These are phyloP conservation scores for Daldinia caldariorum DNA, from an alignment of 495 filamentous ascomycete species.

Conservation along the genomic window DNA sequence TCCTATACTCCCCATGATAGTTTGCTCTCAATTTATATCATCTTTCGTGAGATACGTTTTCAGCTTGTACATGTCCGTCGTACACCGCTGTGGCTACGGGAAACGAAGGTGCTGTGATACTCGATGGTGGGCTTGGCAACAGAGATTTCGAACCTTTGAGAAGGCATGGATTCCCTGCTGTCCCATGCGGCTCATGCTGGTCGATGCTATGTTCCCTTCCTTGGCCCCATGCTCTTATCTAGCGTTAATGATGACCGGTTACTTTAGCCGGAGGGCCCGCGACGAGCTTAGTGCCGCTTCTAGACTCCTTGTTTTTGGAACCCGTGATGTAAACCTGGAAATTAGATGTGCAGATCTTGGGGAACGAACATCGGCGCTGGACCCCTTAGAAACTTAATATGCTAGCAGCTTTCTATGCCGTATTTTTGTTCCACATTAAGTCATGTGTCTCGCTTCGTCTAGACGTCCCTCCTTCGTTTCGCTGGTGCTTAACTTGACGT, in stretches of 20 bases:
- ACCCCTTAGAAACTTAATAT: slow-evolving; percentile 33
- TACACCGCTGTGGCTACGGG: slow-evolving; percentile 30
- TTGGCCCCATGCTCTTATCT: slow-evolving; percentile 35
- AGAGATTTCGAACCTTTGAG: slow-evolving; percentile 26
- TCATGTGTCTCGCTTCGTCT: slow-evolving; percentile 37
- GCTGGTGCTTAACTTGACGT: slow-evolving; percentile 39
- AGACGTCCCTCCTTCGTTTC: slow-evolving; percentile 27
- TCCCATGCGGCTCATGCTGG: slow-evolving; percentile 40
- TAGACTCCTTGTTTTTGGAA: slow-evolving; percentile 36
- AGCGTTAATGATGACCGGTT: slow-evolving; percentile 32
- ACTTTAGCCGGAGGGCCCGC: slow-evolving; percentile 36
- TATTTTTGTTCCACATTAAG: slow-evolving; percentile 38
- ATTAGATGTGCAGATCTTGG: slow-evolving; percentile 38
- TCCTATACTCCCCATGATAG: not conserved
- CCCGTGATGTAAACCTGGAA: slow-evolving; percentile 33
- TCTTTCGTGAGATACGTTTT: slow-evolving; percentile 7
- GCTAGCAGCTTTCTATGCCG: slow-evolving; percentile 30
- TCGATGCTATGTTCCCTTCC: slow-evolving; percentile 23
- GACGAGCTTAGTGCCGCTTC: slow-evolving; percentile 39
- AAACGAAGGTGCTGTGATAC: slow-evolving; percentile 12
- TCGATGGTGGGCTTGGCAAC: slow-evolving; percentile 23
- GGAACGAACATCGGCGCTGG: slow-evolving; percentile 7
- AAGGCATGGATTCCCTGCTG: slow-evolving; percentile 27
- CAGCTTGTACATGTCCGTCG: slow-evolving; percentile 21
- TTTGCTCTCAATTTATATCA: slow-evolving; percentile 13